Conservation (phyloP, 352 stramenopile genomes). For the Globisporangium abappressorium region DNA sequence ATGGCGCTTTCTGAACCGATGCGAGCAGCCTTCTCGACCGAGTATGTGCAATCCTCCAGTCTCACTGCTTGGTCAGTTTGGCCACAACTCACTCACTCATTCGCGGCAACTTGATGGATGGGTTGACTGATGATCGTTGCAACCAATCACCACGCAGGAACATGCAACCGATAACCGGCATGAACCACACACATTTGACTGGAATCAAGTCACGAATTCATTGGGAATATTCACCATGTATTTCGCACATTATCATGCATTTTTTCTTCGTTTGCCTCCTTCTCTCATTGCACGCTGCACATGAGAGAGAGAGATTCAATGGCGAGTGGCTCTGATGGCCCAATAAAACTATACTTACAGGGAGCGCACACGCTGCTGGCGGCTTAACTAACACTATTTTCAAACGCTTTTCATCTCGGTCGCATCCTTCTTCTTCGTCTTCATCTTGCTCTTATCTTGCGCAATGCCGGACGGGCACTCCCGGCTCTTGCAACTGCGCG, state of each 20-base stretch:
- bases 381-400: conserved; percentile 4
- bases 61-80: too few species aligned
- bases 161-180: neutral
- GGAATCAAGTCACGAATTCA: too few species aligned
- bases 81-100: neutral
- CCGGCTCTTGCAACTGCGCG: neutral
- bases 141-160: neutral
- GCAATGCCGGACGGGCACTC: neutral
- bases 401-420: neutral
- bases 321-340: neutral
- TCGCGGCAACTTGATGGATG: neutral
- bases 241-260: neutral
- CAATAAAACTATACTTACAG: conserved; percentile 6
- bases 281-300: neutral
- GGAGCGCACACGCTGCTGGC: neutral
- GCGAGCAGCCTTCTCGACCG: neutral
- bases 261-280: neutral
- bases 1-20: neutral
- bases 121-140: neutral
- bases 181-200: neutral
- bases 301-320: neutral
- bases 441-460: neutral
- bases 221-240: neutral
- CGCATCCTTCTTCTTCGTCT: neutral
- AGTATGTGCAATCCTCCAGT: neutral